phyloP scores from a whole-genome alignment of 192 early-diverging fungal genomes.

The Backusella australiensis region DNA sequence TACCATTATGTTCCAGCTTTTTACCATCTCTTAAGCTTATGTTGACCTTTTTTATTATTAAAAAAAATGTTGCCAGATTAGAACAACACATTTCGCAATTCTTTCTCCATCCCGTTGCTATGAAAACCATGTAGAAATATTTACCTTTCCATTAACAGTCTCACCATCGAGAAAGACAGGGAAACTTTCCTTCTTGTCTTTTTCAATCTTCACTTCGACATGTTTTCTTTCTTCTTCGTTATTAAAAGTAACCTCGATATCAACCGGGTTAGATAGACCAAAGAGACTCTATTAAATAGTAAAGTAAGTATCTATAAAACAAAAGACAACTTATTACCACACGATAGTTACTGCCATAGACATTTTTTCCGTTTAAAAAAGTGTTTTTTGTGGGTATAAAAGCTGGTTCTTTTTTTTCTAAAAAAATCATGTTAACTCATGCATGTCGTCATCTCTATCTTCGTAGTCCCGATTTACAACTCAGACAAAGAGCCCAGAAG shows the following conservation, averaged over 20 bases:
- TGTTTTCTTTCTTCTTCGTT: slow-evolving; percentile 86
- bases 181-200: slow-evolving; percentile 84
- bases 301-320: background rate
- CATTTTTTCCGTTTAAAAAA: background rate
- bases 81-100: slow-evolving; percentile 4
- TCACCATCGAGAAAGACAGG: slow-evolving; percentile 98
- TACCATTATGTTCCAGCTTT: slow-evolving; percentile 93
- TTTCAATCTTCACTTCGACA: slow-evolving; percentile 89
- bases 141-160: slow-evolving; percentile 87
- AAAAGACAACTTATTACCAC: background rate
- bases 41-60: slow-evolving; percentile 66
- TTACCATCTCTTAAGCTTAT: slow-evolving; percentile 85
- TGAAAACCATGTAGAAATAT: background rate
- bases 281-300: slow-evolving; percentile 54
- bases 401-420: background rate
- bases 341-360: slow-evolving; percentile 11
- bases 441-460: background rate
- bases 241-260: slow-evolving; percentile 80
- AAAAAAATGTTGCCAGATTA: slow-evolving; percentile 11
- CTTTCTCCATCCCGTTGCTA: slow-evolving; percentile 28
- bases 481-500: background rate
- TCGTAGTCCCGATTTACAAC: background rate
- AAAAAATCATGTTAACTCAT: background rate
- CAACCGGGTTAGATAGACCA: slow-evolving; percentile 77
- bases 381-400: slow-evolving; percentile 1